Percentiles rank a stretch among this genome's conserved stretches.
Evolutionary conservation across 2,329 filamentous ascomycete species (phyloP).

Genomic region (Aspergillus novoparasiticus): DNA sequence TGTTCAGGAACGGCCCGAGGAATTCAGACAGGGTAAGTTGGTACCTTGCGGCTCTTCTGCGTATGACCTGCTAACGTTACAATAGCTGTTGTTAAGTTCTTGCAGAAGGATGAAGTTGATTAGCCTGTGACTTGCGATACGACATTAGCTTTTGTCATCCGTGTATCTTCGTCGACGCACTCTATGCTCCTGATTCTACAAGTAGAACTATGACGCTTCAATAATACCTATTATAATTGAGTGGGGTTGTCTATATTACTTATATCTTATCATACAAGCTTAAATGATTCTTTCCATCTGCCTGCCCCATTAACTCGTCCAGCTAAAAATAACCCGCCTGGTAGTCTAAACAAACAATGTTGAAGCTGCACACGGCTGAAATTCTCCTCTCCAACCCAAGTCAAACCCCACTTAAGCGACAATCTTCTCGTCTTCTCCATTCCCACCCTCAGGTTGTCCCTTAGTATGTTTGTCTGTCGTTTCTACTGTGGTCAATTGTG

Average conservation of each 20-base stretch:
- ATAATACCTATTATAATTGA: not conserved
- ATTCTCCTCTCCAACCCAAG: no score
- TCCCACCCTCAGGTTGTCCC: not conserved
- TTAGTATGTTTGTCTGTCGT: not conserved
- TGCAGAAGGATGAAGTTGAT: not conserved
- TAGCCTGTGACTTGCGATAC: not conserved
- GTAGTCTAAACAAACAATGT: no score
- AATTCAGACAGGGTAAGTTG: constrained; percentile 21
- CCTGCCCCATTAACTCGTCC: not conserved
- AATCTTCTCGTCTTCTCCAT: not conserved
- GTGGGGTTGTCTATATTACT: not conserved
- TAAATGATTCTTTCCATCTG: not conserved
- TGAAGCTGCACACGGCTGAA: no score
- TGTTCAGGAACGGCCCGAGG: constrained; percentile 35
- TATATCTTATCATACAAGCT: not conserved
- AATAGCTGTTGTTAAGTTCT: not conserved
- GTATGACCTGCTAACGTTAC: not conserved
- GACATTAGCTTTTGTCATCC: not conserved
- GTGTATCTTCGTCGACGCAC: not conserved
- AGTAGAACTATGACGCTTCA: not conserved
- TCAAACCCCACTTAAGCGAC: not conserved
- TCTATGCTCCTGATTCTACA: not conserved
- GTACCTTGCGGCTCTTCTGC: not conserved
- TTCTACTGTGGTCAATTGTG: not conserved
- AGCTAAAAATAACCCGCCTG: not conserved